Evolutionary conservation across 2,329 filamentous ascomycete species (phyloP), one percentile per base, ranked within the genome.

Genomic region (Phialocephala sp.): DNA sequence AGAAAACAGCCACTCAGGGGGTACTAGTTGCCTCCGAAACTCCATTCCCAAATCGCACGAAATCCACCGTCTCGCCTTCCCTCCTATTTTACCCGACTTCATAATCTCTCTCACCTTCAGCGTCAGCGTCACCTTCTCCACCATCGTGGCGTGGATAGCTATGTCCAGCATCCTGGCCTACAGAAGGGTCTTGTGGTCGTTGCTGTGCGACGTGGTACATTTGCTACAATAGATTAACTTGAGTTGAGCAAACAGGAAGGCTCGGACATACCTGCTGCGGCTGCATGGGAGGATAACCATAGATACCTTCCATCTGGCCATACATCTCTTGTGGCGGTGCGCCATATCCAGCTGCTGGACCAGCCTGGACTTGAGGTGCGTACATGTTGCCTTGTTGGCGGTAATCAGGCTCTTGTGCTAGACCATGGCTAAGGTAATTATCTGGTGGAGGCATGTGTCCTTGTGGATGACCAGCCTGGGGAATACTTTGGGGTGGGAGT

Each of bases 361-460:
- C 90, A 15, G 89, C 82, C 71, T 93, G 92, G 65, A 93, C 91
- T 69, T 93, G 89, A 62, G 89, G 89, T 36, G 90, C 84, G 76
- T 97, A 97, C 87, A 97, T 94, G 74, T 87, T 86, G 54, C 88
- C 88, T 75, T 91, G 88, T 72, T 89, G 87, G 68, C 92, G 90
- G 78, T 97, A 97, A 72, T 95, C 92, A n/a, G 62, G 60, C 72
- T 90, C 86, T 62, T 87, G 83, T 20, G 83, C 82, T 67, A 93
- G 84, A 63, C 82, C 80, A 74, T 92, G 90, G 12, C 64, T 82
- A 77, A 91, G 84, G 67, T 82, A 77, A 66, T 90, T 90, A 77
- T 91, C 83, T 67, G 83, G 78, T 5, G 86, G 83, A 6, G 84
- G 81, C 82, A 92, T 88, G 69, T 89, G 85, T 69, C 81, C 56